Evolutionary conservation across 176 grass and related monocot species (phyloP), one percentile per base, ranked within the genome.

Genomic region (Guadua angustifolia): DNA sequence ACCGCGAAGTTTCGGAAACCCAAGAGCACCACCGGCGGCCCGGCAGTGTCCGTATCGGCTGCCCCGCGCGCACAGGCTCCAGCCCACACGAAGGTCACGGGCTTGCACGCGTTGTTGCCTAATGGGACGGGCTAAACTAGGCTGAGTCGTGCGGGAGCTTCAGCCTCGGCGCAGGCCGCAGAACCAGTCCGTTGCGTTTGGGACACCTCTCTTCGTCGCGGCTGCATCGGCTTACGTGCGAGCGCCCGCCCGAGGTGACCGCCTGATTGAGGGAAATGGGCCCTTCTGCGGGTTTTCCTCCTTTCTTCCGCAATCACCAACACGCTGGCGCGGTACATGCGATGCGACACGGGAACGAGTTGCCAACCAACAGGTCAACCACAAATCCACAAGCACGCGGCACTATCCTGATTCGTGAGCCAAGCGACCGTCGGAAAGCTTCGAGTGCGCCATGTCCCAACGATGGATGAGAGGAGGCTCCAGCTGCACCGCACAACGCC

Each of bases 391-490:
- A 3, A 56, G 53, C 53, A 56, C 73, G 50, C n/a, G n/a, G n/a
- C 16, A 1, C 26, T 56, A 18, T 74, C 32, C n/a, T 14, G 33
- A 57, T 9, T 74, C 50, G n/a, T 7, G 50, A 75, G 18, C 17
- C 19, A 19, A 5, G 72, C 9, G 73, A 12, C 35, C 29, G 43
- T 25, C 9, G 6, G 42, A 14, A 25, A 52, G 16, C 15, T 5
- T 55, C 3, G 32, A 33, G 19, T 69, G 39, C 12, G 40, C 21
- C 40, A 6, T 39, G 66, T 21, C 66, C 47, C 51, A 11, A 82
- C 45, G 66, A 32, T 71, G 52, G 52, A n/a, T 71, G n/a, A 45
- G n/a, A 45, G 17, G 50, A 71, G 67, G 16, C 16, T 49, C 73
- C 73, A 66, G 29, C 29, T 29, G 2, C 57, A 14, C 63, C 33